Evolutionary conservation across 1,139 yeast species (phyloP), one percentile per base, ranked within the genome.

Genomic region (Hyphopichia pseudoburtonii): DNA sequence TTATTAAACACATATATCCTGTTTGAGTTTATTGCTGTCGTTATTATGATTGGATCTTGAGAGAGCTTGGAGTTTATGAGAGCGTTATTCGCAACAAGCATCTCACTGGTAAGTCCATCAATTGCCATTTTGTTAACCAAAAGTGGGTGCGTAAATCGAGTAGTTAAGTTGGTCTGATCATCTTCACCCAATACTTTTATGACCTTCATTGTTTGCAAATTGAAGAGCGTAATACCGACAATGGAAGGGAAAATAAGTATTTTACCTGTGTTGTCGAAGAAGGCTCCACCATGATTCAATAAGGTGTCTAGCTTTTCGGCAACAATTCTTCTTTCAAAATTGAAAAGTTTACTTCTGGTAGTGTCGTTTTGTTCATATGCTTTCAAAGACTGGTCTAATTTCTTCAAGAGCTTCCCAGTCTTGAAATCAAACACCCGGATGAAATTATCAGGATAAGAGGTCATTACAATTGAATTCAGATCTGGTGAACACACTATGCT

Each of bases 21-120:
- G 24, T 48, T 47, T 28, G 60, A 52, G 19, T 52, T 51, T 17
- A 45, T 38, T 0, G 66, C 66, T 2, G 65, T 54, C 2, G 71
- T 57, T 18, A 70, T 47, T 9, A 73, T 32, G 3, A 69, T 46
- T 2, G 74, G 70, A 32, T 60, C 62, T 6, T 45, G 45, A 4
- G 39, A 37, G 31, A 62, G 39, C 19, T 69, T 58, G n/a, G 64
- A 56, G 25, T 57, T 48, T 11, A 72, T 52, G 4, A 70, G 44
- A 10, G 65, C 52, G 38, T 73, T 60, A 10, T 68, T 57, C 9
- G 76, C 60, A 0, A 72, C 62, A 44, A 70, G 54, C 48, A 52
- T 52, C 19, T 65, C 70, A 16, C 62, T 48, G 1, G 63, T 62
- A 30, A 42, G 49, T 33, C 42, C 46, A 33, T 35, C 42, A 33